Evolutionary conservation across 768 basidiomycete species (phyloP), one percentile per base, ranked within the genome.

Genomic region (Coprinopsis sp.): DNA sequence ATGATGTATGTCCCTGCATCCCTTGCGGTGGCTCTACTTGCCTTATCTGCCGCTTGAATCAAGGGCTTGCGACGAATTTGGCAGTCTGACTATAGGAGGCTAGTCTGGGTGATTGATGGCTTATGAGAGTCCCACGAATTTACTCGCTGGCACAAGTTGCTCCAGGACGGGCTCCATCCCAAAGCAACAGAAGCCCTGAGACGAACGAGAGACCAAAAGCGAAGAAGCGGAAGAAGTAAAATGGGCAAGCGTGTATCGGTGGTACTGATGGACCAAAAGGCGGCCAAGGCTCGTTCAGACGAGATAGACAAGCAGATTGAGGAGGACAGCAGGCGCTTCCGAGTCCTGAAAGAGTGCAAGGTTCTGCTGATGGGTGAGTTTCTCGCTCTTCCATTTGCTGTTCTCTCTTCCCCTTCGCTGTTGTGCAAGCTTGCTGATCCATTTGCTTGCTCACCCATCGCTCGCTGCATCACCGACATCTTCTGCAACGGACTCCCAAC

Each of bases 331-430:
- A 82, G 79, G 63, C 82, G 77, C 63, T 86, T 85, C 52, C 84
- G n/a, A n/a, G n/a, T n/a, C n/a, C n/a, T 84, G 62, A 81, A 83
- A 57, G 92, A 94, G 62, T 93, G 90, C 72, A 94, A 94, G 77
- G 93, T 96, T 55, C 66, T 96, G 18, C 69, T 96, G 12, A 72
- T 96, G 16, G 93, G 91, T 89, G 51, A 42, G 88, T 74, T 3
- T 7, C 36, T n/a, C n/a, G n/a, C n/a, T 19, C n/a, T 42, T 21
- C 5, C 30, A 13, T 22, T 42, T 30, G 6, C 11, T 5, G 13
- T 18, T 7, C 13, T 37, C 16, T 29, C 12, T 38, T n/a, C 14
- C 27, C 23, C 40, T 41, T 33, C 40, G 10, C 10, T 33, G 21
- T 43, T 23, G 19, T 3, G 37, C 10, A 13, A 12, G 37, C 13